A percentile compares a stretch with the other conserved stretches of the same genome.
phyloP scores from a whole-genome alignment of 108 stramenopile species.

The Cyclotella cryptica region DNA sequence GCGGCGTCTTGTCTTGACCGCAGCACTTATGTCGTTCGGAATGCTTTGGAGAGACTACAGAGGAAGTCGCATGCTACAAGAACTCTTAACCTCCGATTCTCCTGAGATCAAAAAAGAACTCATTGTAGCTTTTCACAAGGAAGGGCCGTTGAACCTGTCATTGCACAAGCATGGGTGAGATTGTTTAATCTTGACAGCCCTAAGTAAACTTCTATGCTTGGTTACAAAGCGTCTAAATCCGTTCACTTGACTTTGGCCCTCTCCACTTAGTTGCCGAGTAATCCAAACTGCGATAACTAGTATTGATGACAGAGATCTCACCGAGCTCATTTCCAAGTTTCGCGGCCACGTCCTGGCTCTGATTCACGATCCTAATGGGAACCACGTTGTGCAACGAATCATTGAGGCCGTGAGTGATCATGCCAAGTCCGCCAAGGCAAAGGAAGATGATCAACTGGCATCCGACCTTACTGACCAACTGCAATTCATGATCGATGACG shows the following conservation, averaged over 20 bases:
- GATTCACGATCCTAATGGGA: conserved; percentile 96
- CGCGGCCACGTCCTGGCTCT: conserved; percentile 83
- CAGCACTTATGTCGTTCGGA: conserved; percentile 72
- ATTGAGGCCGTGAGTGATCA: conserved; percentile 81
- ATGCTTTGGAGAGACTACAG: conserved; percentile 80
- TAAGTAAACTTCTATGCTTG: background rate
- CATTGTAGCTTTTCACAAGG: conserved; percentile 54
- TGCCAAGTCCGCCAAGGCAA: conserved; percentile 38
- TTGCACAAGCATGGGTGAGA: conserved; percentile 88
- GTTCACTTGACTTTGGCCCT: background rate
- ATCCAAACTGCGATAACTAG: conserved; percentile 91
- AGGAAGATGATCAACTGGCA: conserved; percentile 33
- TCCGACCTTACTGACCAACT: conserved; percentile 71
- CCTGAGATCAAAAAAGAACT: conserved; percentile 71
- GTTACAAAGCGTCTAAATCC: background rate
- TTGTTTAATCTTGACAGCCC: background rate
- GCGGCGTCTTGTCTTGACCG: conserved; percentile 70
- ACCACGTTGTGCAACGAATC: conserved; percentile 96
- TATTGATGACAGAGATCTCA: conserved; percentile 67
- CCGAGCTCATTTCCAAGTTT: conserved; percentile 80
- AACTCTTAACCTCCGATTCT: conserved; percentile 88
- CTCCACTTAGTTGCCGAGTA: conserved; percentile 80
- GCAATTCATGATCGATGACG: conserved; percentile 92
- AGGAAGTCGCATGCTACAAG: conserved; percentile 95
- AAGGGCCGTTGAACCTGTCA: conserved; percentile 75